A percentile compares a stretch with the other conserved stretches of the same genome.
Conservation (phyloP, 495 filamentous ascomycete genomes). For the Penicillium argentinense region DNA sequence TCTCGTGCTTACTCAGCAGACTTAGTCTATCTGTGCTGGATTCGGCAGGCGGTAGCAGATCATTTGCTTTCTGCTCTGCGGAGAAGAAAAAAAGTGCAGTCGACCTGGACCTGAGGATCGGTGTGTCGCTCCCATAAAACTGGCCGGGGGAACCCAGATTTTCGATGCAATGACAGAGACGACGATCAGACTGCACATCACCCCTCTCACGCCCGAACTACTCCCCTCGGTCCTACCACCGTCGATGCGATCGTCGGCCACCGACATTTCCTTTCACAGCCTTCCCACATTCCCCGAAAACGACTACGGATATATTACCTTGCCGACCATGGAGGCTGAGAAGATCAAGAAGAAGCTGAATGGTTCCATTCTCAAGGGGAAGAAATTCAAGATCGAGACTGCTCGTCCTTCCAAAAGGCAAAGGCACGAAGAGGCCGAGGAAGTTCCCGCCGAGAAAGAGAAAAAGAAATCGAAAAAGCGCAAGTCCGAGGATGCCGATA, state of each 20-base stretch:
- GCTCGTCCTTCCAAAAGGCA: conserved; percentile 62
- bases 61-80: background rate
- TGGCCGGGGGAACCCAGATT: background rate
- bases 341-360: conserved; percentile 93
- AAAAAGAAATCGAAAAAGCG: conserved; percentile 56
- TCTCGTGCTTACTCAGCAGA: too few species aligned
- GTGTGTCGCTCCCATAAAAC: too few species aligned
- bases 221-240: conserved; percentile 66
- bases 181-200: conserved; percentile 75
- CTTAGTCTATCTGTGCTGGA: too few species aligned
- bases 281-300: conserved; percentile 86
- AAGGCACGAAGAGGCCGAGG: conserved; percentile 32
- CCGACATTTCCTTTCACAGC: conserved; percentile 80
- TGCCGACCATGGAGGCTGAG: conserved; percentile 77
- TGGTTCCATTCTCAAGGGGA: conserved; percentile 79
- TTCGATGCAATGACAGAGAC: conserved; percentile 25
- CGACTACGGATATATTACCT: conserved; percentile 82
- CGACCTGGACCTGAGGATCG: too few species aligned
- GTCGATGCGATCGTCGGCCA: conserved; percentile 62
- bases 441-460: conserved; percentile 29
- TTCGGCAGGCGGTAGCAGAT: conserved; percentile 15
- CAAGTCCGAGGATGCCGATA: conserved; percentile 59
- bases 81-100: conserved; percentile 13
- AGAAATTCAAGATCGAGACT: conserved; percentile 78
- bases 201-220: conserved; percentile 73